These are phyloP conservation scores for Clonostachys rosea DNA, from an alignment of 2,329 filamentous ascomycete genomes.

Conservation along the genomic window DNA sequence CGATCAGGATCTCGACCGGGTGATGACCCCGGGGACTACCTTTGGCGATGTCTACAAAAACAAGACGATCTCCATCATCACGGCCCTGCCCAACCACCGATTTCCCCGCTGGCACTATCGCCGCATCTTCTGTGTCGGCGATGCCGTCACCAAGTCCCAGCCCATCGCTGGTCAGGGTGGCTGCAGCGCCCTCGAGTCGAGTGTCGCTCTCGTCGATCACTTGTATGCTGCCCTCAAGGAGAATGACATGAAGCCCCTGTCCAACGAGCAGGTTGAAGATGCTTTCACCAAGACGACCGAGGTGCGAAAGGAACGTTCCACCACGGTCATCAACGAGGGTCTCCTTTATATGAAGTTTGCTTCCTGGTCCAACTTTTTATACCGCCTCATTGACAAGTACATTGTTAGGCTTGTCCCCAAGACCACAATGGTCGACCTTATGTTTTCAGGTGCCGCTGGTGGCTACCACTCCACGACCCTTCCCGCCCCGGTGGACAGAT, in stretches of 20 bases:
- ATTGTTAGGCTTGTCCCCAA: not conserved
- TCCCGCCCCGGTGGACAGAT: not conserved
- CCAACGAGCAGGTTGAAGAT: not conserved
- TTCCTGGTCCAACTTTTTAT: not conserved
- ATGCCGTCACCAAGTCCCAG: conserved; percentile 20
- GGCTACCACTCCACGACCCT: not conserved
- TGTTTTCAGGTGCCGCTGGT: not conserved
- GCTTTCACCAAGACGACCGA: not conserved
- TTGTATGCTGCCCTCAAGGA: not conserved
- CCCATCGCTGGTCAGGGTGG: not conserved
- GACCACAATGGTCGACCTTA: not conserved
- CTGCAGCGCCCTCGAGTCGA: not conserved
- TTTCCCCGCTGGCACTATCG: conserved; percentile 23
- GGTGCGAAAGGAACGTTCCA: not conserved
- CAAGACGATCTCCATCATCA: conserved; percentile 16
- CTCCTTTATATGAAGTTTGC: not conserved
- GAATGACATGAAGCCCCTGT: not conserved
- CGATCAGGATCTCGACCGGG: conserved; percentile 9
- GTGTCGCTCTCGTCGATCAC: not conserved
- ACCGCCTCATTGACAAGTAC: not conserved
- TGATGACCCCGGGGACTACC: conserved; percentile 12
- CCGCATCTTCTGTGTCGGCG: conserved; percentile 20
- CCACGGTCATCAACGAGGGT: not conserved
- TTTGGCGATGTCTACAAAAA: conserved; percentile 19
- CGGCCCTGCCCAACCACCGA: conserved; percentile 21